Evolutionary conservation across 1,284 basidiomycete species (phyloP).

Genomic region (Microbotryum silenes-acaulis): DNA sequence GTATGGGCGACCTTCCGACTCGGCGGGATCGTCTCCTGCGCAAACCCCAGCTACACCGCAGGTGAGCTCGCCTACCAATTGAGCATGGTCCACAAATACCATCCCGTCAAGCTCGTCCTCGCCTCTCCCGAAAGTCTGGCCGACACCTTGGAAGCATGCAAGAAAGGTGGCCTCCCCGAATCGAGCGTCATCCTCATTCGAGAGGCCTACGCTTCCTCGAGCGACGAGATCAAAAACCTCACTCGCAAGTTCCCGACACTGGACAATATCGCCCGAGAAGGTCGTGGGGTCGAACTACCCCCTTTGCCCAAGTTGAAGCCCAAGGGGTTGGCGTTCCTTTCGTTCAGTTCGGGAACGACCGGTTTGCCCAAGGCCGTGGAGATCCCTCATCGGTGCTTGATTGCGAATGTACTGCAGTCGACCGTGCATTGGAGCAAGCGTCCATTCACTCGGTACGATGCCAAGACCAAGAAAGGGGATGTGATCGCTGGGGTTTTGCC

Average conservation of each 20-base stretch:
- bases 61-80: conserved; percentile 52
- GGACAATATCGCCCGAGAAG: conserved; percentile 45
- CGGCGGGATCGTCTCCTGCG: conserved; percentile 62
- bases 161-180: conserved; percentile 49
- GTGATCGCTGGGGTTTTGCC: conserved; percentile 49
- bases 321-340: conserved; percentile 58
- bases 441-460: conserved; percentile 34
- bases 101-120: conserved; percentile 51
- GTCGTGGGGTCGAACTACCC: conserved; percentile 35
- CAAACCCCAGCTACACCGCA: conserved; percentile 60
- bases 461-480: conserved; percentile 52
- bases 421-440: conserved; percentile 16
- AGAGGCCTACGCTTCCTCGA: background rate
- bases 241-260: conserved; percentile 42
- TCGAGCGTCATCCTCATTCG: conserved; percentile 53
- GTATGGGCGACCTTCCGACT: conserved; percentile 68
- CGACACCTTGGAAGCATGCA: conserved; percentile 51
- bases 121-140: conserved; percentile 52
- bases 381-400: conserved; percentile 59
- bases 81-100: conserved; percentile 48
- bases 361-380: conserved; percentile 71
- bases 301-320: conserved; percentile 47
- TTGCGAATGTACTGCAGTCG: conserved; percentile 56
- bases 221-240: conserved; percentile 4
- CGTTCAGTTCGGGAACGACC: conserved; percentile 74